Base-by-base conservation (phyloP, 2,329 filamentous ascomycete species). In the Beauveria asiatica region DNA sequence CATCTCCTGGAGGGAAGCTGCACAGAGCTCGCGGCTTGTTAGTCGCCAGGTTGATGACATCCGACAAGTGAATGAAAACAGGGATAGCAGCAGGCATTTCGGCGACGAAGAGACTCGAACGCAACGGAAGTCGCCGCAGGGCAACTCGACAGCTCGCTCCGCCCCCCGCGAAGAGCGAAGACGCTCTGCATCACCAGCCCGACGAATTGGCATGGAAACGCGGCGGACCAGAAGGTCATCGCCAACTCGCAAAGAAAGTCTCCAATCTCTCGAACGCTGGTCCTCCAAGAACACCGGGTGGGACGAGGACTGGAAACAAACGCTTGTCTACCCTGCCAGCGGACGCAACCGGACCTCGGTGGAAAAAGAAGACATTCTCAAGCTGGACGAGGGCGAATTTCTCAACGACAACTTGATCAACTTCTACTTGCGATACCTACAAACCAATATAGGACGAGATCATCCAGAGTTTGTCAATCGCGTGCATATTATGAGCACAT, bases 351-450 rank as follows among this genome's bases (percentile, higher is more conserved):
- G 85, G 62, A 83, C 86, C 1, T 84, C 81, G 1, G 84, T 94
- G 1, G 83, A 89, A 60, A 84, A 81, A 62, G 77, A 81, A n/a
- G 90, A 94, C 68, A 85, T 97, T 39, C 75, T 80, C 21, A 82
- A 90, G 46, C 80, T 99, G 3, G 87, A 96, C 62, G 89, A 95
- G 64, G 89, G 86, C 13, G 83, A 96, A 66, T 96, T 89, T 62
- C 75, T 99, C 48, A 99, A 99, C 69, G 94, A 99, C 75, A 96
- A 91, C 68, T 76, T 99, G 30, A 89, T 99, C 65, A 86, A 84
- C 55, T 97, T 97, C 70, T 96, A 95, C 69, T 78, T 96, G 59
- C 85, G 88, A 33, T 89, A 86, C 65, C 76, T 93, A 6, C 85
- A 92, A 68, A 75, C 81, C 61, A 74, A 81, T 46, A 72, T 88